Conservation (phyloP, 768 basidiomycete species). For the Suillus cothurnatus region DNA sequence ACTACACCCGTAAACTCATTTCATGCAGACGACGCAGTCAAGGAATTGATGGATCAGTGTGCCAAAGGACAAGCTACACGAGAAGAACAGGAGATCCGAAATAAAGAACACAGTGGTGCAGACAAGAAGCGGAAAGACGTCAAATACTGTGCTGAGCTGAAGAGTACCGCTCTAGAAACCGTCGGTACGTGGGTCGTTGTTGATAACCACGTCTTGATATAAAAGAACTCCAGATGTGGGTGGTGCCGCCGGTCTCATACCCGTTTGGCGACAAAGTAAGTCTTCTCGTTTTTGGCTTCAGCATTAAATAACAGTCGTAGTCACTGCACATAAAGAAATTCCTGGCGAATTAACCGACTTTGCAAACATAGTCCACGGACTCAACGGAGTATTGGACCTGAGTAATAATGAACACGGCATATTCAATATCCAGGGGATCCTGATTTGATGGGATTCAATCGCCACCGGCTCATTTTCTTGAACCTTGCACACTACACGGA, state of each 20-base stretch:
- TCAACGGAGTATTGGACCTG: slow-evolving; percentile 10
- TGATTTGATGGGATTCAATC: slow-evolving; percentile 21
- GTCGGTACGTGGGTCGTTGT: slow-evolving; percentile 9
- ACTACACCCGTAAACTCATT: not conserved
- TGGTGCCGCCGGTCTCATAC: not conserved
- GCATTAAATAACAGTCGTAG: not conserved
- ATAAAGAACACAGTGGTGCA: slow-evolving; percentile 10
- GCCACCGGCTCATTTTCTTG: slow-evolving; percentile 16
- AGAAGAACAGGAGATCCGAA: slow-evolving; percentile 3
- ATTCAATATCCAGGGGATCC: slow-evolving; percentile 11
- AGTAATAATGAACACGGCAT: not conserved
- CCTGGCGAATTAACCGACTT: slow-evolving; percentile 8
- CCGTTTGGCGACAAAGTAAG: slow-evolving; percentile 3
- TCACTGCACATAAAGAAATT: not conserved
- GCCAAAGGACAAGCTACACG: not conserved
- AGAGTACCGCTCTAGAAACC: not conserved
- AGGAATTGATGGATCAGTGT: not conserved
- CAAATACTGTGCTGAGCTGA: slow-evolving; percentile 14
- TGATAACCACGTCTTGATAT: not conserved
- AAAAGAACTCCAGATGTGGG: not conserved
- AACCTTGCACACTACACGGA: slow-evolving; percentile 18
- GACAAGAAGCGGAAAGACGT: slow-evolving; percentile 16
- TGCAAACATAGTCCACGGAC: slow-evolving; percentile 10
- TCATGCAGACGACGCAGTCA: not conserved
- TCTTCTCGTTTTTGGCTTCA: not conserved